These are phyloP conservation scores for Tetrapyrgos nigripes DNA, from an alignment of 1,284 basidiomycete genomes.

Conservation along the genomic window DNA sequence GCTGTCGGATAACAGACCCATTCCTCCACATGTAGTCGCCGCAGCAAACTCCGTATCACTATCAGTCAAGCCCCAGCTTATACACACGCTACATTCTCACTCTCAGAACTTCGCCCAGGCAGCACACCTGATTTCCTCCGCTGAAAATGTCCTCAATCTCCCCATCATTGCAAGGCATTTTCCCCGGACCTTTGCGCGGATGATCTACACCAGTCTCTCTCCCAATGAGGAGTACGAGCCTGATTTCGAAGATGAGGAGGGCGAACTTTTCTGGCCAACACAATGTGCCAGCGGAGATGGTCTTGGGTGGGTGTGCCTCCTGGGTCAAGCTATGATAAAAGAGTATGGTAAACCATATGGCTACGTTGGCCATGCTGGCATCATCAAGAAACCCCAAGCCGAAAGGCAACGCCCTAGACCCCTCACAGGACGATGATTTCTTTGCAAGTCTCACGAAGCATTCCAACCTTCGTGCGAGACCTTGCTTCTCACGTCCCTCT, in stretches of 20 bases:
- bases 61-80: constrained; percentile 41
- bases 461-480: background rate
- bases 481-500: background rate
- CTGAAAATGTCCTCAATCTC: constrained; percentile 64
- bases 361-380: constrained; percentile 70
- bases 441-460: background rate
- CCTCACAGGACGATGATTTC: constrained; percentile 22
- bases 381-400: constrained; percentile 66
- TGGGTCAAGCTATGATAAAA: constrained; percentile 82
- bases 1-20: constrained; percentile 35
- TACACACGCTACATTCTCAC: constrained; percentile 55
- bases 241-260: constrained; percentile 81
- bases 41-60: constrained; percentile 45
- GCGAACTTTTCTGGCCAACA: constrained; percentile 80
- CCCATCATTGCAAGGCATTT: constrained; percentile 70
- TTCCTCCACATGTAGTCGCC: constrained; percentile 45
- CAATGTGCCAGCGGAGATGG: constrained; percentile 74
- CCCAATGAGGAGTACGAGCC: constrained; percentile 75
- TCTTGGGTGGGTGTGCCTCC: constrained; percentile 78
- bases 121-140: constrained; percentile 51
- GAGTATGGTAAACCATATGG: constrained; percentile 77
- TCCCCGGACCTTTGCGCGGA: constrained; percentile 73
- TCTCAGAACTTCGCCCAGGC: constrained; percentile 50
- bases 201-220: constrained; percentile 67
- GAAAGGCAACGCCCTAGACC: constrained; percentile 31